These are phyloP conservation scores for Mycena galopus DNA, from an alignment of 768 basidiomycete species.

Conservation along the genomic window DNA sequence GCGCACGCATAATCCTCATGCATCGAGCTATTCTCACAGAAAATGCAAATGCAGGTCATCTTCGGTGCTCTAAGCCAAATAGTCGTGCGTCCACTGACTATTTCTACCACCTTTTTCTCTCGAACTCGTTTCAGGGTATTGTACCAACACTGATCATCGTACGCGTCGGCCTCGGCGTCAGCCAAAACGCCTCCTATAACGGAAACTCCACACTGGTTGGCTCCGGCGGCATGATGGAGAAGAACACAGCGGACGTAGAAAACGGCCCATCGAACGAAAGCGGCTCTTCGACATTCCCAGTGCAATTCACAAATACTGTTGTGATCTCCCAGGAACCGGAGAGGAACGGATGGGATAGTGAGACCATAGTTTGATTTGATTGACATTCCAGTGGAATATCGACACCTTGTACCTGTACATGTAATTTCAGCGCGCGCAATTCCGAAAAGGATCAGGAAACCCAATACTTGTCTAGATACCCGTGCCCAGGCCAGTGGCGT, in stretches of 20 bases:
- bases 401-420: neutral
- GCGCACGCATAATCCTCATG: neutral
- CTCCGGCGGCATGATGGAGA: neutral
- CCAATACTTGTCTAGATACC: too few relatives aligned
- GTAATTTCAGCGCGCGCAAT: too few relatives aligned
- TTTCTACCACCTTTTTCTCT: neutral
- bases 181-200: neutral
- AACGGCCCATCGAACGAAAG: neutral
- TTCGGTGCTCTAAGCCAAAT: constrained; percentile 25
- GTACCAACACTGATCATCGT: constrained; percentile 50
- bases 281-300: neutral
- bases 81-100: constrained; percentile 13
- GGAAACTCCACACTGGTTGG: constrained; percentile 1
- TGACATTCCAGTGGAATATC: neutral
- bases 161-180: constrained; percentile 46
- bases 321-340: neutral
- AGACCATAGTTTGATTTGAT: constrained; percentile 15
- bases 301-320: neutral
- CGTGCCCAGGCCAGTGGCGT: too few relatives aligned
- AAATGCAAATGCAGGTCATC: neutral
- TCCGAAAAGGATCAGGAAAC: too few relatives aligned
- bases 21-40: neutral
- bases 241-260: neutral
- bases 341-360: constrained; percentile 21
- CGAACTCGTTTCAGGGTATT: constrained; percentile 13